Evolutionary conservation across 495 filamentous ascomycete species (phyloP), one percentile per base, ranked within the genome.

Genomic region (Extremus antarcticus): DNA sequence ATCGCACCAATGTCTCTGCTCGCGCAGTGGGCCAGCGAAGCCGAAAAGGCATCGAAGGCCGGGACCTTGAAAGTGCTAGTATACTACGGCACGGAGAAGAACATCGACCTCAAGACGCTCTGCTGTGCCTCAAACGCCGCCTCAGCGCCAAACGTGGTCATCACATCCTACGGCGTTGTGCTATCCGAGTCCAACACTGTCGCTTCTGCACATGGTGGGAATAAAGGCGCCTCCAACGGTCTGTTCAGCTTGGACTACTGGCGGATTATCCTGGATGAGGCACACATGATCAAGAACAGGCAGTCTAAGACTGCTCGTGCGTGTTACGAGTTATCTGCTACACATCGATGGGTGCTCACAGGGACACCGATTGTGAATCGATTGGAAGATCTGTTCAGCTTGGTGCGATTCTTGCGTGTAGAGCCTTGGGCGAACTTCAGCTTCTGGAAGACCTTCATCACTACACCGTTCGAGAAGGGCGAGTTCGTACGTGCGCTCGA

Each of bases 381-480:
- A 13, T 74, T 98, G 2, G 94, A 98, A 66, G 92, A 98, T 70
- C 74, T 98, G n/a, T 98, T 97, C 73, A 91, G 86, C 63, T 70
- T 97, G 25, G 88, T 98, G 22, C 79, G 85, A 16, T 98, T 97
- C 70, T 71, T 97, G 25, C 78, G 85, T 55, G 92, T 97, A 8
- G 94, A 97, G 63, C 92, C 92, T 0, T 98, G 92, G 92, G 88
- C 83, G 55, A 97, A 96, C 67, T 97, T 97, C 66, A 92, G 89
- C 2, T 98, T 94, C 71, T 98, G 92, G 92, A 87, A 90, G 57
- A 97, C 94, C 0, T 98, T 98, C 68, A 98, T 98, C 60, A 98
- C 94, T 0, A 82, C 91, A 15, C 92, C 92, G 0, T 98, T 98
- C 51, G 92, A 98, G 65, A 88, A 87, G 0, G 94, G 92, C 59